Conservation (phyloP, 108 stramenopile species). For the Nannochloropsis salina region DNA sequence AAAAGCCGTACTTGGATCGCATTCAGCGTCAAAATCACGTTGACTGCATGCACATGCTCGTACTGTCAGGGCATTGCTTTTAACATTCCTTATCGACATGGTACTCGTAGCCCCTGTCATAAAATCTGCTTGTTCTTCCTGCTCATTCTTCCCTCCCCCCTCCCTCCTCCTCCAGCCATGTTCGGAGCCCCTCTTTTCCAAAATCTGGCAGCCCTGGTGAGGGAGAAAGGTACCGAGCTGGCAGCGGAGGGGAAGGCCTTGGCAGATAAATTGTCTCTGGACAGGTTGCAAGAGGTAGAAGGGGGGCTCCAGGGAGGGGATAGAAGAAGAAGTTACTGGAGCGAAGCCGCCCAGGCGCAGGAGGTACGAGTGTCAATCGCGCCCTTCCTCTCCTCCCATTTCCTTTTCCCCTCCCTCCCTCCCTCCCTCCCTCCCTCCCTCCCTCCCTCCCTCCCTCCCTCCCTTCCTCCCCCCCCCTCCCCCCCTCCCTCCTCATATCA, state of each 20-base stretch:
- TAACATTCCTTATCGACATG: no score
- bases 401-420: neutral
- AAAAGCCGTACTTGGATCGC: no score
- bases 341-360: neutral
- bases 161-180: neutral
- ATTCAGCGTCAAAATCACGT: no score
- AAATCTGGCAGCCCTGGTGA: neutral
- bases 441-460: no score
- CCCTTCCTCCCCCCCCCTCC: no score
- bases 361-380: neutral
- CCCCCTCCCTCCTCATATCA: no score
- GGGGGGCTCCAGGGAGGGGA: neutral
- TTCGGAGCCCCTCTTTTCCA: neutral
- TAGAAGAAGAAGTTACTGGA: neutral
- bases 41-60: no score
- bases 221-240: slow-evolving; percentile 10
- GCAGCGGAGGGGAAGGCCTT: neutral
- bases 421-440: neutral
- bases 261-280: neutral
- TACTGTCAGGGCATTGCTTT: no score
- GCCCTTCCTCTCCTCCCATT: neutral
- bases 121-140: no score
- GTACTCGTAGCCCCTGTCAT: no score
- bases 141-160: neutral
- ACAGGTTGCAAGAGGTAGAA: neutral